Base-by-base conservation (phyloP, 352 stramenopile genomes). In the Globisporangium cylindrosporum region DNA sequence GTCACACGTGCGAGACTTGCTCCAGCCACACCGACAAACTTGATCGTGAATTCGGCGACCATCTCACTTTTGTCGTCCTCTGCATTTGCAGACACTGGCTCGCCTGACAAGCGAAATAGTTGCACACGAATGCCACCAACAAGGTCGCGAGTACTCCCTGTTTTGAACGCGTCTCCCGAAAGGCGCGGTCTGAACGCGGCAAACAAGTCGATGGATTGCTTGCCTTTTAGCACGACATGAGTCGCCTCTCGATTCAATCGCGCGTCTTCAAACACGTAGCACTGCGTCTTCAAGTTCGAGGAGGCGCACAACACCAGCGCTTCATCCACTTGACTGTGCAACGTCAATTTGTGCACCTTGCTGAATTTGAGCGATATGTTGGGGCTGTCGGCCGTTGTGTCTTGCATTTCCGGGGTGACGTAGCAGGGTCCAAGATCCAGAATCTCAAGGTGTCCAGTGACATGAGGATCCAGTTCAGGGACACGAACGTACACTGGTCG, bases 241-340 rank as follows among this genome's bases (percentile, higher is more conserved):
- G 79, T 86, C 12, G 88, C 89, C 67, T 96, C 88, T 43, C 77
- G 79, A 66, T 91, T 79, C 15, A 96, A 60, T 5, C 78, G 77
- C 14, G 68, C 73, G 56, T 96, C 88, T 69, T 95, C 86, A 57
- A 89, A 96, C 6, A 96, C 87, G 60, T 95, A 96, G 64, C 89
- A 96, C 69, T 96, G 89, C 6, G 86, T 96, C 71, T 94, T 94
- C 57, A 96, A 62, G 68, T 96, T 96, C 15, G 88, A 95, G 22
- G 86, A 93, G 20, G 89, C 86, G 65, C 78, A 93, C 20, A 96
- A 60, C 38, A 95, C 66, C 29, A 96, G 70, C 2, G 81, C 75
- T 61, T 95, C 80, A 4, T 79, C 70, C 4, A 96, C 89, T 78
- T 96, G 87, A 66, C 84, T 95, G 29, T 89, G 73, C 25, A 96